A percentile compares a stretch with the other conserved stretches of the same genome.
These are phyloP conservation scores for Citrus trifoliata DNA, from an alignment of 345 rosid genomes.

Conservation along the genomic window DNA sequence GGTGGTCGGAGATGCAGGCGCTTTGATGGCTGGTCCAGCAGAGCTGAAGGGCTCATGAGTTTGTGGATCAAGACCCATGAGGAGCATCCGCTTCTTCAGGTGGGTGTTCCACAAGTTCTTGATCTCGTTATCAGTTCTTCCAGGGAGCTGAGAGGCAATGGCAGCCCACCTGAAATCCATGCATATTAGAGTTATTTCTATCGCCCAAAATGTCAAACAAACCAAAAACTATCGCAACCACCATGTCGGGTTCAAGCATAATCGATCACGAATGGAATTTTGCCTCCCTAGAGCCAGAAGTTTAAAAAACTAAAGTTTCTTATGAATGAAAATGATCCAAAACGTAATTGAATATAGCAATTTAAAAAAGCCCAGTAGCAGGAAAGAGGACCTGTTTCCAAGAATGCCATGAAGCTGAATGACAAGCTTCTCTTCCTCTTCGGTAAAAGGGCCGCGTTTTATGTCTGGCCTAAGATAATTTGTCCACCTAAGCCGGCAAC, in stretches of 20 bases:
- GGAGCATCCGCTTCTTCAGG: constrained; percentile 75
- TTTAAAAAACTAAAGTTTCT: too few relatives aligned
- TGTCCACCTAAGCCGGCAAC: constrained; percentile 97
- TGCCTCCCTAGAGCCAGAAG: too few relatives aligned
- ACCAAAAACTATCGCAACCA: neutral
- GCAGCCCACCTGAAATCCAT: constrained; percentile 81
- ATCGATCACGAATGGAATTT: neutral
- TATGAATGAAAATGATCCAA: too few relatives aligned
- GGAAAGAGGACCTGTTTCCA: constrained; percentile 71
- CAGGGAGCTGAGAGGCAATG: constrained; percentile 91
- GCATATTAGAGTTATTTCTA: neutral
- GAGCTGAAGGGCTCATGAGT: constrained; percentile 68
- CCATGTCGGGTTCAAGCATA: neutral
- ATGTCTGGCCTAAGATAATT: constrained; percentile 96
- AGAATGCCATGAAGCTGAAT: constrained; percentile 93
- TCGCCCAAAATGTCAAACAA: neutral
- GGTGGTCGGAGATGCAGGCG: constrained; percentile 61
- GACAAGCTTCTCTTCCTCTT: constrained; percentile 90
- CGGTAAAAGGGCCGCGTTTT: constrained; percentile 83
- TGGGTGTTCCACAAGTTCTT: constrained; percentile 99
- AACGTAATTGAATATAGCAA: too few relatives aligned
- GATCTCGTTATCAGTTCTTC: constrained; percentile 96
- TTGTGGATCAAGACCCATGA: constrained; percentile 84
- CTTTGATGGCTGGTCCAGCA: constrained; percentile 32
- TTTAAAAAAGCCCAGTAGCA: too few relatives aligned